phyloP scores from a whole-genome alignment of 2,329 filamentous ascomycete species.

The Cadophora malorum region DNA sequence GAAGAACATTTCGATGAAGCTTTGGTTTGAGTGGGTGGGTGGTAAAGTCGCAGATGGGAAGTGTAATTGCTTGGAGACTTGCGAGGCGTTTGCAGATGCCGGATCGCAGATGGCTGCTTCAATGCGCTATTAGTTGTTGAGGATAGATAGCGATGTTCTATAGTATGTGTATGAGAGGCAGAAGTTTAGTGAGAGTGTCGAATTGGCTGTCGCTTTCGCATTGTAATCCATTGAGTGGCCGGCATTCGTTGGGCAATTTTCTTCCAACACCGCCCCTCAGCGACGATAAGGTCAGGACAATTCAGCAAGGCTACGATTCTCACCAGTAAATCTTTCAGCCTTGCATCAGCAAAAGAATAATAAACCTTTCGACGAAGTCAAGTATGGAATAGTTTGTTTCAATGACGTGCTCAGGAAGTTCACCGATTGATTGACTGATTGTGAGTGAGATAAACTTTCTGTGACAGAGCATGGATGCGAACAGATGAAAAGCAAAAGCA shows the following conservation, averaged over 20 bases:
- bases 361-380: constrained; percentile 7
- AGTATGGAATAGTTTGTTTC: constrained; percentile 16
- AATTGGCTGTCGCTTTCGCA: neutral
- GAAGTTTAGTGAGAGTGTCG: no score
- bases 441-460: neutral
- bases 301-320: constrained; percentile 22
- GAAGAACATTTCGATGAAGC: constrained; percentile 39
- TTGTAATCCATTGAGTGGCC: neutral
- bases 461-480: neutral
- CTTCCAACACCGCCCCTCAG: neutral
- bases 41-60: neutral
- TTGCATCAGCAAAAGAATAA: constrained; percentile 10
- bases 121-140: neutral
- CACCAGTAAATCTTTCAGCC: neutral
- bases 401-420: constrained; percentile 27
- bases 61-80: no score
- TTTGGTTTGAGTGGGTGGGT: neutral
- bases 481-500: constrained; percentile 8
- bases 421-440: constrained; percentile 13
- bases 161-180: neutral
- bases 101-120: neutral
- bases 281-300: neutral
- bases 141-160: neutral
- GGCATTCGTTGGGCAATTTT: neutral
- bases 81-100: neutral